Conservation (phyloP, 192 early-diverging fungal species). For the Chytriomyces sp. region DNA sequence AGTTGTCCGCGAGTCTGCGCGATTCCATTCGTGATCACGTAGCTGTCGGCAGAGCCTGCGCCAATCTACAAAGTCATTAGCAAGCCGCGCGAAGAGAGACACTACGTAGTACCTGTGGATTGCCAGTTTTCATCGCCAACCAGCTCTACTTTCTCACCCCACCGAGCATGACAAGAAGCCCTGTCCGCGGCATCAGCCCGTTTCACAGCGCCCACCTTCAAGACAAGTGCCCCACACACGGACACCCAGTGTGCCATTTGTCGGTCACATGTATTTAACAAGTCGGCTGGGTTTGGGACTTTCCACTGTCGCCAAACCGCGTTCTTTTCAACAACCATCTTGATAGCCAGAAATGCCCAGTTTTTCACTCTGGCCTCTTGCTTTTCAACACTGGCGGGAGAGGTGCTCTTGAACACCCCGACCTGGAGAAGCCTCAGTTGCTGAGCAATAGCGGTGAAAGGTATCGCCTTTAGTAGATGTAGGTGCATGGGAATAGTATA, state of each 20-base stretch:
- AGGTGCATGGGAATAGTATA: slow-evolving; percentile 12
- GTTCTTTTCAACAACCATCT: slow-evolving; percentile 7
- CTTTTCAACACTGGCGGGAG: neutral
- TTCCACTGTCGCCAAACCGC: neutral
- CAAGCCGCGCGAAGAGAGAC: neutral
- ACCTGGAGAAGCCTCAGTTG: neutral
- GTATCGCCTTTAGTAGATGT: neutral
- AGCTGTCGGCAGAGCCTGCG: neutral
- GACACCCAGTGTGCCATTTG: neutral
- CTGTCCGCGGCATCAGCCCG: neutral
- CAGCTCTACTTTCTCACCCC: neutral
- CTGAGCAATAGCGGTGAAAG: neutral
- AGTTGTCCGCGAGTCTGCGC: neutral
- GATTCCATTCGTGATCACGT: neutral
- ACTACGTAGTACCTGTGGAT: neutral
- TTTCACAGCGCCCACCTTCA: neutral
- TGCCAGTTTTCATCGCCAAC: neutral
- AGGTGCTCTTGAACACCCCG: neutral
- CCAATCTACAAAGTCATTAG: neutral
- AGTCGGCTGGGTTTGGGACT: neutral
- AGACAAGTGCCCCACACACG: neutral
- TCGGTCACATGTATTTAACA: neutral
- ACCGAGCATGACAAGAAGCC: neutral
- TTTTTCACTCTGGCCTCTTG: neutral
- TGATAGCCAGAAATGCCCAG: neutral